phyloP scores from a whole-genome alignment of 345 rosid genomes.

The Salix dunnii region DNA sequence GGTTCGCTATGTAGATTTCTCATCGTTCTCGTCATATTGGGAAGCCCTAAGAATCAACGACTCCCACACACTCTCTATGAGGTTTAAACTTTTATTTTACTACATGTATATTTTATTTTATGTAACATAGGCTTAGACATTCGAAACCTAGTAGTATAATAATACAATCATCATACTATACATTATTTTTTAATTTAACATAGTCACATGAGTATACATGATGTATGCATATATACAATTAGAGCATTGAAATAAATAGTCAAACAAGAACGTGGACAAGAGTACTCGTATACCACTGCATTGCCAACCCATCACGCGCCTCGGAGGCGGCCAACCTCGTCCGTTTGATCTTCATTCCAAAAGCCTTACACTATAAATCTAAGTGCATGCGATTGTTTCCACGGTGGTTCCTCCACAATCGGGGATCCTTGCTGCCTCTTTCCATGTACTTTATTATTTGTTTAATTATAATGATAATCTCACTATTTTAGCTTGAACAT shows the following conservation, averaged over 20 bases:
- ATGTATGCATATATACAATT: neutral
- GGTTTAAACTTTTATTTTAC: neutral
- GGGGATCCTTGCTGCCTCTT: neutral
- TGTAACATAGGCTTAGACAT: neutral
- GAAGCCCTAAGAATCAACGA: constrained; percentile 27
- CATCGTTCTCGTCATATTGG: constrained; percentile 21
- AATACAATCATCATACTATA: neutral
- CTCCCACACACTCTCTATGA: neutral
- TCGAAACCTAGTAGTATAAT: neutral
- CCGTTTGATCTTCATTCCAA: neutral
- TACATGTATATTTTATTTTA: neutral
- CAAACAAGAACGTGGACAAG: constrained; percentile 50
- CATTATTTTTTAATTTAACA: neutral
- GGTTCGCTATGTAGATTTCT: constrained; percentile 32
- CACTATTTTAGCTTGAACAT: constrained; percentile 11
- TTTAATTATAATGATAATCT: neutral
- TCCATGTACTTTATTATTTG: neutral
- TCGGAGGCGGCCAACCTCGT: constrained; percentile 49
- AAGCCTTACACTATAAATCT: constrained; percentile 8
- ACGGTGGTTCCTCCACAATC: neutral
- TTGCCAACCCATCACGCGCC: constrained; percentile 71
- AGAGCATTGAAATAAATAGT: constrained; percentile 17
- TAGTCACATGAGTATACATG: neutral
- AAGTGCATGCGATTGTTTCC: neutral
- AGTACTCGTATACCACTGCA: neutral